A percentile compares a stretch with the other conserved stretches of the same genome.
Evolutionary conservation across 148 eudicot species (phyloP).

Genomic region (Rhododendron ovatum): DNA sequence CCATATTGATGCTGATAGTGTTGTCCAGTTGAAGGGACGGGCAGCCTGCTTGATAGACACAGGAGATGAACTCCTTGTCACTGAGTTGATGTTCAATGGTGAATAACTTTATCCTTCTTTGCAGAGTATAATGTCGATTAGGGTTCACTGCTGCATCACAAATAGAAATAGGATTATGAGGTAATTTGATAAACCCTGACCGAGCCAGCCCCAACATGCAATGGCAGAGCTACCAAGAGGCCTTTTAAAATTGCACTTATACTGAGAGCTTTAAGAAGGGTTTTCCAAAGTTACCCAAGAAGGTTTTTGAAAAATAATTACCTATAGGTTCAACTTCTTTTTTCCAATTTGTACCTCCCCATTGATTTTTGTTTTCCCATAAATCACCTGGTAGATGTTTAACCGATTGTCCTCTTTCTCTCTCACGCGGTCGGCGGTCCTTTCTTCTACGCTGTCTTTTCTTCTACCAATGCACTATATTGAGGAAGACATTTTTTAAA

Average conservation of each 20-base stretch:
- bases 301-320: not conserved
- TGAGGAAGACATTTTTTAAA: too few relatives aligned
- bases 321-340: not conserved
- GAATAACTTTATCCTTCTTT: not conserved
- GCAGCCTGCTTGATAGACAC: conserved; percentile 93
- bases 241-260: not conserved
- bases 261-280: not conserved
- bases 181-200: not conserved
- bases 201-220: not conserved
- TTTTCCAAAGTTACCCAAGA: not conserved
- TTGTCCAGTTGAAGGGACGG: conserved; percentile 89
- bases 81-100: conserved; percentile 98
- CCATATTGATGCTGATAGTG: conserved; percentile 92
- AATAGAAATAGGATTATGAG: not conserved
- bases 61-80: conserved; percentile 95
- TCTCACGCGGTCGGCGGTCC: not conserved
- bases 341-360: not conserved
- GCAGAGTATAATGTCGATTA: not conserved
- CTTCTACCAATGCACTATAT: too few relatives aligned
- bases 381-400: not conserved
- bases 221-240: not conserved
- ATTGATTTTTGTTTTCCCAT: not conserved
- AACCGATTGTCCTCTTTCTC: not conserved
- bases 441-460: not conserved
- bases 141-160: not conserved